Conservation (phyloP, 345 rosid species). For the Firmiana major region DNA sequence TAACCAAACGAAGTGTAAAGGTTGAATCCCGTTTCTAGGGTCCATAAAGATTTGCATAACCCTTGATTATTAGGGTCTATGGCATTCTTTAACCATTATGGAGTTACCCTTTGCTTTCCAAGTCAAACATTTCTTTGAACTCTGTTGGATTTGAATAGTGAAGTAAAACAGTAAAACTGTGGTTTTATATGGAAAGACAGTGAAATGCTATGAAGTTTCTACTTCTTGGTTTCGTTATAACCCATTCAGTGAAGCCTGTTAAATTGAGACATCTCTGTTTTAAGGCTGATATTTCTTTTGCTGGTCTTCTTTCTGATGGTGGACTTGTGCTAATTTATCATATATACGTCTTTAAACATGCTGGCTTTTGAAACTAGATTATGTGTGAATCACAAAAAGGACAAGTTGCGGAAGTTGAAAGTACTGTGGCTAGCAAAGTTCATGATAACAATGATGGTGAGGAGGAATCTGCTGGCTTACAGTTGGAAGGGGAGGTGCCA, state of each 20-base stretch:
- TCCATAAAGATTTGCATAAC: not conserved
- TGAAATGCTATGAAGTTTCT: not conserved
- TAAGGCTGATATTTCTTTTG: not conserved
- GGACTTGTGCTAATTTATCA: not conserved
- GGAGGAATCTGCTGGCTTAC: conserved; percentile 21
- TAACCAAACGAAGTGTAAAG: not conserved
- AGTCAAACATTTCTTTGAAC: too few relatives aligned
- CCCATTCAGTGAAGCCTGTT: not conserved
- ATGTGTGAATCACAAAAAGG: too few relatives aligned
- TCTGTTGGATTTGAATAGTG: conserved; percentile 1
- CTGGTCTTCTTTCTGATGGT: not conserved
- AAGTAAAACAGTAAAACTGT: not conserved
- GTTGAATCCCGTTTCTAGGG: not conserved
- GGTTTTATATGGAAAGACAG: not conserved
- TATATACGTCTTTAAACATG: not conserved
- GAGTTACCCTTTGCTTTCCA: not conserved
- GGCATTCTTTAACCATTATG: not conserved
- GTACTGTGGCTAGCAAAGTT: conserved; percentile 15
- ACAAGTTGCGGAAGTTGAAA: too few relatives aligned
- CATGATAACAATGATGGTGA: conserved; percentile 11
- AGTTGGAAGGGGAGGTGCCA: conserved; percentile 18
- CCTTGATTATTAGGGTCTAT: not conserved
- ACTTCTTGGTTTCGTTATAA: not conserved
- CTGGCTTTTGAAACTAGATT: conserved; percentile 14
- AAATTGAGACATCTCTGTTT: not conserved